phyloP scores from a whole-genome alignment of 139 green algal genomes.

The Closterium sp. region DNA sequence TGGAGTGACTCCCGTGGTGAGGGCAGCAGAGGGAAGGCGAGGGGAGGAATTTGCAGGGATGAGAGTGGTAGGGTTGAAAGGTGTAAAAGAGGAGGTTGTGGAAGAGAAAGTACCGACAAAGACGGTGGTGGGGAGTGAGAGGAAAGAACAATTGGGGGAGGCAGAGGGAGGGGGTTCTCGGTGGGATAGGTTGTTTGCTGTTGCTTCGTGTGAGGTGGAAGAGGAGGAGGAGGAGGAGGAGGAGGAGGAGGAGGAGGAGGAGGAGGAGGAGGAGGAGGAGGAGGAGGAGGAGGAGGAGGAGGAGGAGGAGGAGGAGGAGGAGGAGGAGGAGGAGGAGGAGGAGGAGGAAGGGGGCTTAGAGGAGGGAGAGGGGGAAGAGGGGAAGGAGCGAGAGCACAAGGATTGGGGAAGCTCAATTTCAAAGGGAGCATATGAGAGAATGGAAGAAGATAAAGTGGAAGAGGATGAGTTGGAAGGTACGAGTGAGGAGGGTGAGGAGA shows the following conservation, averaged over 20 bases:
- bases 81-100: background rate
- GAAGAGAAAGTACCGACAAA: background rate
- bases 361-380: no score
- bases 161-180: background rate
- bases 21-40: no score
- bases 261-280: constrained; percentile 13
- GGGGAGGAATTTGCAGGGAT: no score
- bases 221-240: constrained; percentile 13
- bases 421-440: no score
- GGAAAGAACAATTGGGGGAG: background rate
- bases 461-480: no score
- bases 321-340: background rate
- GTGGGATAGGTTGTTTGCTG: background rate
- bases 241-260: constrained; percentile 12
- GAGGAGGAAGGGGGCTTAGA: no score
- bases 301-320: background rate
- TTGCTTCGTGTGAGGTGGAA: background rate
- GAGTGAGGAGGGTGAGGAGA: no score
- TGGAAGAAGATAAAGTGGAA: no score
- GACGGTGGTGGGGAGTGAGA: background rate
- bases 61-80: background rate
- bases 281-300: constrained; percentile 9
- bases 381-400: no score
- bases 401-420: no score
- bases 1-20: no score